A percentile compares a stretch with the other conserved stretches of the same genome.
Conservation (phyloP, 352 stramenopile species). For the Phytopythium boreale region DNA sequence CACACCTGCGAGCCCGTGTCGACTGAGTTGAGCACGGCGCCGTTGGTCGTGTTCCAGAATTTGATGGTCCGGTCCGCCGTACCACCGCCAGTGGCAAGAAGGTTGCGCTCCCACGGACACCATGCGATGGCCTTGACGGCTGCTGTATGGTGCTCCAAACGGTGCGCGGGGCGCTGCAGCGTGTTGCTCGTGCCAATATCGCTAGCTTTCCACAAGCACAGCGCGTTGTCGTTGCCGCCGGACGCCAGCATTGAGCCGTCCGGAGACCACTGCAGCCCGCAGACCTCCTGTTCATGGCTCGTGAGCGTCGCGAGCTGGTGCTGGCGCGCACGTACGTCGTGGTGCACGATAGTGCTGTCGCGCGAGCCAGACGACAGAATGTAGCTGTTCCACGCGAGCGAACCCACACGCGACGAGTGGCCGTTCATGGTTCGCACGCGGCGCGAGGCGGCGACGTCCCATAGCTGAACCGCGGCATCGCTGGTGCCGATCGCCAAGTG, state of each 20-base stretch:
- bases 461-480: constrained; percentile 94
- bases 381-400: constrained; percentile 95
- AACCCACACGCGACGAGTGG: constrained; percentile 93
- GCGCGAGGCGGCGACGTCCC: constrained; percentile 93
- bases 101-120: constrained; percentile 97
- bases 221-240: constrained; percentile 97
- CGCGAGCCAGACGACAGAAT: constrained; percentile 92
- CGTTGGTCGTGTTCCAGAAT: constrained; percentile 97
- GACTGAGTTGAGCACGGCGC: constrained; percentile 95
- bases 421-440: constrained; percentile 92
- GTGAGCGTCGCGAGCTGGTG: constrained; percentile 91
- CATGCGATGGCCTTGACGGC: constrained; percentile 99
- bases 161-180: constrained; percentile 59
- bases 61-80: constrained; percentile 99
- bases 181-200: constrained; percentile 70
- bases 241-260: constrained; percentile 95
- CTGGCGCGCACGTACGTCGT: constrained; percentile 61
- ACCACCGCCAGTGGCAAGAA: constrained; percentile 96
- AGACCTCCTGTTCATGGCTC: constrained; percentile 97
- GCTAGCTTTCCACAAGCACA: constrained; percentile 96
- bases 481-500: constrained; percentile 96
- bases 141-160: constrained; percentile 95
- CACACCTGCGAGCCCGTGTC: constrained; percentile 98
- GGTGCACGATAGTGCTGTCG: constrained; percentile 93
- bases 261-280: constrained; percentile 95